Percentiles rank a stretch among this genome's conserved stretches.
phyloP scores from a whole-genome alignment of 1,284 basidiomycete genomes.

The Peniophora sp. region DNA sequence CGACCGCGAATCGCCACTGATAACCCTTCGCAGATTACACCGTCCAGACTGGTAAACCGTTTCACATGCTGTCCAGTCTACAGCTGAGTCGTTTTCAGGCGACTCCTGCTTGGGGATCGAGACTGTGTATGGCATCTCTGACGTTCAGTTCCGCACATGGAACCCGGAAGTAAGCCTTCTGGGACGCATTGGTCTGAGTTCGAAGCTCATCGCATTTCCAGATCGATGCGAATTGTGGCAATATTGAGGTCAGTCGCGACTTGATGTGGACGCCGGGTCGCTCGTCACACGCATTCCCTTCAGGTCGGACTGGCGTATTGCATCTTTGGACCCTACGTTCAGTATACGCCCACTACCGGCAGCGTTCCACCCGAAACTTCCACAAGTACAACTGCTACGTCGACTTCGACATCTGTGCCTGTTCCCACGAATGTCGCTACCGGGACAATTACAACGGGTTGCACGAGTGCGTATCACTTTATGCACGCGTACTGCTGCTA shows the following conservation, averaged over 20 bases:
- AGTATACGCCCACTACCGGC: constrained; percentile 1
- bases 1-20: too few species aligned
- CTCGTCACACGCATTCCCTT: too few species aligned
- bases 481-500: too few species aligned
- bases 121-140: neutral
- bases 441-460: constrained; percentile 6
- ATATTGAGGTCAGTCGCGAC: too few species aligned
- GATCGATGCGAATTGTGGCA: too few species aligned
- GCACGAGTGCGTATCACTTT: neutral
- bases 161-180: constrained; percentile 4
- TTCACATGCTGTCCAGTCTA: too few species aligned
- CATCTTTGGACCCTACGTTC: constrained; percentile 4
- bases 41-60: too few species aligned
- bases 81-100: too few species aligned
- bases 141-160: constrained; percentile 6
- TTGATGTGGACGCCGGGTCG: too few species aligned
- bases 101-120: too few species aligned
- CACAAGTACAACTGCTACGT: neutral
- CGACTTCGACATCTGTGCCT: neutral
- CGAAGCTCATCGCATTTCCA: too few species aligned
- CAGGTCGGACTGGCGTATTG: constrained; percentile 8
- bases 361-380: neutral
- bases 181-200: neutral
- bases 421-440: constrained; percentile 6
- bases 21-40: too few species aligned